Base-by-base conservation (phyloP, 78 protist genomes). In the Pigoraptor vietnamica region DNA sequence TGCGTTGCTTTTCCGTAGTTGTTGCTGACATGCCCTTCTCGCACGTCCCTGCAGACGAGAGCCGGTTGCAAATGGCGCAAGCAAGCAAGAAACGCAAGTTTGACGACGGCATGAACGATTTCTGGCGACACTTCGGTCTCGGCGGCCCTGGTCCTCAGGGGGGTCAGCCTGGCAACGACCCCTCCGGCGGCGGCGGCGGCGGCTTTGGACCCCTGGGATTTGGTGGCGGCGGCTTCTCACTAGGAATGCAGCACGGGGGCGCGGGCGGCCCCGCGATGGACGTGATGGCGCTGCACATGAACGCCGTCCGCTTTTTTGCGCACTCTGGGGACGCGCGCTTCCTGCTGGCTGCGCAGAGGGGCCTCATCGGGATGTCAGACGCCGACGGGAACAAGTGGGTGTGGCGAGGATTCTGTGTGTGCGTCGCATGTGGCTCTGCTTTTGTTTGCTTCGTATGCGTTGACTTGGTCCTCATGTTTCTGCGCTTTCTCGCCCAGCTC, bases 71-170 rank as follows among this genome's bases (percentile, higher is more conserved):
- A 6, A 14, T 21, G 81, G 23, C 84, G 33, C 82, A 89, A 24
- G 91, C 37, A n/a, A 10, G 23, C 32, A 89, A 89, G 91, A 40
- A 55, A 14, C 48, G 91, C 79, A 9, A 32, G 21, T 19, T 33
- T 83, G 87, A 90, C 40, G 92, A 90, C 32, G 87, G 87, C 36
- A 90, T 90, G 92, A 21, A 34, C 37, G 92, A 90, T 40, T 90
- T 90, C n/a, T 79, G 37, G 87, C 40, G 35, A 24, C 92, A 34
- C 39, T 56, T 56, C 19, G 37, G 86, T 0, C 38, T 29, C 86
- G 37, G 86, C 86, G 86, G 86, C 37, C 81, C 0, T 33, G 37
- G 86, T 2, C 34, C 2, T 29, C 34, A n/a, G 21, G 86, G 86
- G 14, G 34, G 37, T 2, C 37, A 19, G 1, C n/a, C 21, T 1